These are phyloP conservation scores for Plasmodium relictum DNA, from an alignment of 169 alveolate genomes.

Conservation along the genomic window DNA sequence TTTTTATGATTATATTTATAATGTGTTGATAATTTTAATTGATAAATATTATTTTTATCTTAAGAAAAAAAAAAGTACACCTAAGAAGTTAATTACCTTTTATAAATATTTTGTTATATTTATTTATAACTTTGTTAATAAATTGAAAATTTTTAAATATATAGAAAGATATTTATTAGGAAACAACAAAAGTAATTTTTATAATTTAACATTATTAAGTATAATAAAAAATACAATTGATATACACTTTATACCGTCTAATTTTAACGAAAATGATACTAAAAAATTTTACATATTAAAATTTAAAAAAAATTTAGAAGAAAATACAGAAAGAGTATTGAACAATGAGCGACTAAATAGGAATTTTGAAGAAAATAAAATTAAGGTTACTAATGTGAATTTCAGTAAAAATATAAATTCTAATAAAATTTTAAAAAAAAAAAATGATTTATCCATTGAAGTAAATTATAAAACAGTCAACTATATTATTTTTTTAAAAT, in stretches of 20 bases:
- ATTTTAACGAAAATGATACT: not conserved
- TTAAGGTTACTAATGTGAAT: not conserved
- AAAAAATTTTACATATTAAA: not conserved
- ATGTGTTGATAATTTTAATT: constrained; percentile 4
- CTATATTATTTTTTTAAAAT: constrained; percentile 30
- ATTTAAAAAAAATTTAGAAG: not conserved
- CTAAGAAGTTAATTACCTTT: not conserved
- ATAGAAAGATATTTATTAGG: constrained; percentile 21
- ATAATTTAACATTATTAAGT: constrained; percentile 30
- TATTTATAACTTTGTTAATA: constrained; percentile 7
- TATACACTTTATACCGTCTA: constrained; percentile 4
- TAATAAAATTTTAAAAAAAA: not conserved
- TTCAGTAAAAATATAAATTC: not conserved
- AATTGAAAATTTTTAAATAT: constrained; percentile 21
- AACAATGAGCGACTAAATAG: not conserved
- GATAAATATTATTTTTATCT: constrained; percentile 6
- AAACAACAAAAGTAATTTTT: constrained; percentile 16
- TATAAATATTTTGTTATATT: constrained; percentile 21
- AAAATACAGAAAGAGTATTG: not conserved
- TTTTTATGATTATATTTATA: constrained; percentile 60
- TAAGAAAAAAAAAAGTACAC: not conserved
- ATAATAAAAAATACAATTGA: constrained; percentile 39
- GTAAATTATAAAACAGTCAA: constrained; percentile 16
- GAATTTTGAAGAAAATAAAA: not conserved
- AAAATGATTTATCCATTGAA: not conserved